phyloP scores from a whole-genome alignment of 2,329 filamentous ascomycete species.

The Fusarium sp. region DNA sequence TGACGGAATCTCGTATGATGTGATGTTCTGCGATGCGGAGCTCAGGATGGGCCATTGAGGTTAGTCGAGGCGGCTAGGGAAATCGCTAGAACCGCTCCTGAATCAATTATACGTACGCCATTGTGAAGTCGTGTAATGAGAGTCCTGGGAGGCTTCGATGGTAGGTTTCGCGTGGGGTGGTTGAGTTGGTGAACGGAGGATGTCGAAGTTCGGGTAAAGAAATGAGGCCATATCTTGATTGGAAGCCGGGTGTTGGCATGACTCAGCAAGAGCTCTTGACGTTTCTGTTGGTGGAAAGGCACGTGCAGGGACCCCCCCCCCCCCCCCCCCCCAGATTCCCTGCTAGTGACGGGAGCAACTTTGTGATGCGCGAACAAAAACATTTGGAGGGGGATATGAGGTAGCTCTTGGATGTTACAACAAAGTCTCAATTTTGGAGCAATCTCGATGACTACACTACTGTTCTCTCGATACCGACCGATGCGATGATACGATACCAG shows the following conservation, averaged over 20 bases:
- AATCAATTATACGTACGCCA: slow-evolving; percentile 57
- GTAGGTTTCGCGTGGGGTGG: slow-evolving; percentile 44
- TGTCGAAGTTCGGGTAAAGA: slow-evolving; percentile 51
- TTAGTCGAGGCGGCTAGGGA: slow-evolving; percentile 23
- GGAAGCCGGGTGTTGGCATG: slow-evolving; percentile 49
- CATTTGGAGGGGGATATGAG: slow-evolving; percentile 13
- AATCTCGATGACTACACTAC: slow-evolving; percentile 15
- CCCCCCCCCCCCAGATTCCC: no score
- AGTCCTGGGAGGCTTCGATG: slow-evolving; percentile 42
- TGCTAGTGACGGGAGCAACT: slow-evolving; percentile 14
- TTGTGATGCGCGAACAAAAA: slow-evolving; percentile 33
- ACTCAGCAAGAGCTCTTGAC: slow-evolving; percentile 52
- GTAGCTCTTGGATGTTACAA: slow-evolving; percentile 2
- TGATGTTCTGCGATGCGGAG: slow-evolving; percentile 27
- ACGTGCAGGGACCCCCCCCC: slow-evolving; percentile 38
- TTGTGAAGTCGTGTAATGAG: slow-evolving; percentile 53
- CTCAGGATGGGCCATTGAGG: slow-evolving; percentile 46
- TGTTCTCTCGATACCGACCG: slow-evolving; percentile 4
- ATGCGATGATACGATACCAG: slow-evolving; percentile 45
- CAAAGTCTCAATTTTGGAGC: slow-evolving; percentile 3
- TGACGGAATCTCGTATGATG: slow-evolving; percentile 48
- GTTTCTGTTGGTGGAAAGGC: slow-evolving; percentile 42
- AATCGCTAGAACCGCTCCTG: slow-evolving; percentile 23
- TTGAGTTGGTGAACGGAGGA: slow-evolving; percentile 48
- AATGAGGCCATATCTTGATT: slow-evolving; percentile 58